Base-by-base conservation (phyloP, 176 grass and related monocot genomes). In the Cocos nucifera region DNA sequence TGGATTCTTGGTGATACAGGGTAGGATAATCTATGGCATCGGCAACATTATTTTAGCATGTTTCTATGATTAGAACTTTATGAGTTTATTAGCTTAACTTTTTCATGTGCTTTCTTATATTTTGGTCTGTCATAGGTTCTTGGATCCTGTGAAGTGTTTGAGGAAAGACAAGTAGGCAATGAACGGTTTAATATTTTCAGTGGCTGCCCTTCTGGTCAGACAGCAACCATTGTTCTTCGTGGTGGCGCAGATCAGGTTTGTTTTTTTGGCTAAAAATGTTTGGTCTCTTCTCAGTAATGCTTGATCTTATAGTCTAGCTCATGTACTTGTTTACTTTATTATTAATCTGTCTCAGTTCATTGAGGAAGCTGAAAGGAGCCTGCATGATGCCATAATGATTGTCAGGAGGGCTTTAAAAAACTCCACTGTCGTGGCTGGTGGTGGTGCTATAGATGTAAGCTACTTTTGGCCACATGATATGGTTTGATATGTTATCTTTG, bases 301-400 rank as follows among this genome's bases (percentile, higher is more conserved):
- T 44, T 12, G 9, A 14, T 44, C 10, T 44, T 44, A 12, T 9
- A 44, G 9, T 12, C 35, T 44, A 3, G 35, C 8, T 44, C 35
- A 44, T 12, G 14, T 44, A 12, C 35, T 44, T 44, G 35, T 48
- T 78, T 80, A 53, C 20, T 50, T 64, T 51, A 0, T 61, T 73
- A 61, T 58, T 62, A 20, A 44, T 19, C 16, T 63, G 35, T 75
- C 10, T 53, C 69, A 91, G 87, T 97, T 97, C 69, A 97, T 97
- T 44, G 87, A 97, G 80, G 92, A 97, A 88, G 92, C 92, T 80
- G 92, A 97, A 87, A 75, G 87, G 59, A 91, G 92, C 70, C 87
- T 97, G 12, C 92, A 88, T 73, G 92, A 91, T 75, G 92, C 92
- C 27, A 97, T 97, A 32, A 97, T 97, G 87, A 97, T 97, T 68